phyloP scores from a whole-genome alignment of 306 rosid species.

The Medicago ruthenica region DNA sequence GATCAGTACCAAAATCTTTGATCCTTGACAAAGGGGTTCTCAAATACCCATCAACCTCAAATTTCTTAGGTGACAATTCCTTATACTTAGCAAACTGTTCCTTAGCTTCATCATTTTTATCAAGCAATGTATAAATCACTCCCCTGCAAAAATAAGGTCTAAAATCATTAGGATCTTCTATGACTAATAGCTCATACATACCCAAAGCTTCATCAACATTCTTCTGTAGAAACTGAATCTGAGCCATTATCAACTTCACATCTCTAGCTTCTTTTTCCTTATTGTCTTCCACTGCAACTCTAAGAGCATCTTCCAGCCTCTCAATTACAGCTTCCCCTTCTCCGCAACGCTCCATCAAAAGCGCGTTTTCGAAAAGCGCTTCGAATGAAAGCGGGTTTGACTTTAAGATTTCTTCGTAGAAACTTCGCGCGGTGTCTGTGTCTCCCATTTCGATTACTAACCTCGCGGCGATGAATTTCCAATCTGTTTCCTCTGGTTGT shows the following conservation, averaged over 20 bases:
- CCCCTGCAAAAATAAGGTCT: conserved; percentile 91
- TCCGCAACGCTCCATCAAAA: conserved; percentile 85
- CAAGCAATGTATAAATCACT: conserved; percentile 88
- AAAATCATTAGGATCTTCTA: conserved; percentile 80
- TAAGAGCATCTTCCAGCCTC: conserved; percentile 73
- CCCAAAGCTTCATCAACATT: conserved; percentile 76
- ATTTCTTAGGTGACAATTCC: conserved; percentile 81
- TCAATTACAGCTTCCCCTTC: conserved; percentile 69
- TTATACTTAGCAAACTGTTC: conserved; percentile 78
- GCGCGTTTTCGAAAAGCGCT: conserved; percentile 83
- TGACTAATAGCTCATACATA: conserved; percentile 56
- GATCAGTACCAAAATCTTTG: conserved; percentile 77
- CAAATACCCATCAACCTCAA: conserved; percentile 87
- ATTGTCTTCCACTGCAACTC: conserved; percentile 64
- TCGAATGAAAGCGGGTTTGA: conserved; percentile 70
- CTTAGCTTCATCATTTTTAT: conserved; percentile 76
- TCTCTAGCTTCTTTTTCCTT: conserved; percentile 75
- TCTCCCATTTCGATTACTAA: conserved; percentile 63
- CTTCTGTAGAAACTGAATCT: conserved; percentile 84
- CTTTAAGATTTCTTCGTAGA: conserved; percentile 70
- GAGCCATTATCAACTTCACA: conserved; percentile 84
- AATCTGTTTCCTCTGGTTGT: conserved; percentile 69
- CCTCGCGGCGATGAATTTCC: conserved; percentile 83
- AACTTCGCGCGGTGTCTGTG: conserved; percentile 50
- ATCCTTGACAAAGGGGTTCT: conserved; percentile 78